Base-by-base conservation (phyloP, 2,329 filamentous ascomycete genomes). In the Byssothecium circinans region DNA sequence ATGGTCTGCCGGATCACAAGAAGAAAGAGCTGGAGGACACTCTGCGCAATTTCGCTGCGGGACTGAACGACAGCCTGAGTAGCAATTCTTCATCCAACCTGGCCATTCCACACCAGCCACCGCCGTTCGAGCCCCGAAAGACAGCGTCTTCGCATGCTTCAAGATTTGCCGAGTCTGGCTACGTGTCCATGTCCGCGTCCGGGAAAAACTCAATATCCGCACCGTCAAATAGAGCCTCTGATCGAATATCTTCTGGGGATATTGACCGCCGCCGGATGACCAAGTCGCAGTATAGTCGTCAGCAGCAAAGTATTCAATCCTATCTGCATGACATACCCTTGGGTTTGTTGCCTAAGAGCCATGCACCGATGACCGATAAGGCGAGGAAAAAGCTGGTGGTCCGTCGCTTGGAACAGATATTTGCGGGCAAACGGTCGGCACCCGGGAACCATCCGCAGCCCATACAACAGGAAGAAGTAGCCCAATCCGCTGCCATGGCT, bases 321-420 rank as follows among this genome's bases (percentile, higher is more conserved):
- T 91, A 89, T 54, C 72, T 91, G 2, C 80, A 85, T 39, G 85
- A 90, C 41, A 90, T 91, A 4, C 87, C 87, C 0, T 79, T 84
- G 52, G 84, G 85, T 0, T 64, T 91, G 0, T 76, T 89, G 30
- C 86, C 87, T 0, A 79, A 80, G 10, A 77, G 80, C 35, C 74
- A 78, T 19, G 66, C 64, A 12, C 67, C 75, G 0, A 82, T 91
- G 80, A 84, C 84, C 0, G 88, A 92, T 12, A 85, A 82, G 54
- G 81, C 87, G 5, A 89, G 83, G 73, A 90, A 89, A 74, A 89
- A 85, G 63, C 64, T 91, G 17, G 86, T 92, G 0, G 89, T 92
- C 2, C 80, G 83, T 44, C 81, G 88, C 2, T 69, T 95, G 5
- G 89, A 95, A 61, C 87, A 91, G 53, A 78, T 95, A 1, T 95